phyloP scores from a whole-genome alignment of 805 yeast genomes.

The Saccharomycopsis malanga region DNA sequence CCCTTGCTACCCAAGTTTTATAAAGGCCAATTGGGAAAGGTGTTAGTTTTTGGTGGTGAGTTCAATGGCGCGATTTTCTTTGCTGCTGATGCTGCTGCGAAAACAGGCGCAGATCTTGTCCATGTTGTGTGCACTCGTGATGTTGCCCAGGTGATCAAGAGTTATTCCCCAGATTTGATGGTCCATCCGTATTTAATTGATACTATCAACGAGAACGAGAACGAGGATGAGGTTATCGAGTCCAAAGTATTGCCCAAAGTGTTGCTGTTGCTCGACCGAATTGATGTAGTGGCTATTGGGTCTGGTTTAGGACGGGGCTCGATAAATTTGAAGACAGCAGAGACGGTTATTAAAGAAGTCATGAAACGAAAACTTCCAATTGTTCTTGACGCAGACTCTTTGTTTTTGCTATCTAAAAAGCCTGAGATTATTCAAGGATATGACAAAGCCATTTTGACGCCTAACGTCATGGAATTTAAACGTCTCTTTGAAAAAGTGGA shows the following conservation, averaged over 20 bases:
- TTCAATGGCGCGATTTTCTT: constrained; percentile 97
- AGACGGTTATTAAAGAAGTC: constrained; percentile 50
- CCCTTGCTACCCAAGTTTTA: constrained; percentile 66
- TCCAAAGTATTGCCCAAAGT: constrained; percentile 49
- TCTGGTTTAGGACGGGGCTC: constrained; percentile 90
- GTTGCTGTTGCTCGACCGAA: constrained; percentile 46
- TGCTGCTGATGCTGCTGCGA: constrained; percentile 76
- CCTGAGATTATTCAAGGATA: constrained; percentile 51
- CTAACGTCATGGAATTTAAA: constrained; percentile 79
- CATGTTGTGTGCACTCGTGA: constrained; percentile 79
- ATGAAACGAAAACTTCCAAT: constrained; percentile 56
- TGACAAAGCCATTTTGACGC: constrained; percentile 67
- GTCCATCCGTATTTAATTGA: constrained; percentile 79
- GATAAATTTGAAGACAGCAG: constrained; percentile 54
- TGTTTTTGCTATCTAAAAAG: constrained; percentile 55
- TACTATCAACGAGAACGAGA: constrained; percentile 25
- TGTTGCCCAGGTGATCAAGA: constrained; percentile 77
- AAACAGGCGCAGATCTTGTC: constrained; percentile 81
- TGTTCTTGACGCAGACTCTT: constrained; percentile 86
- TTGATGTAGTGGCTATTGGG: constrained; percentile 81
- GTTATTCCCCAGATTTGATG: constrained; percentile 90
- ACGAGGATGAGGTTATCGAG: constrained; percentile 31
- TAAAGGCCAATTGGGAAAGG: constrained; percentile 87
- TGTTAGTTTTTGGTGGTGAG: constrained; percentile 88
- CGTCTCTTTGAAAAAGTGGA: constrained; percentile 42